Conservation (phyloP, 768 basidiomycete genomes). For the Pisolithus sp. region DNA sequence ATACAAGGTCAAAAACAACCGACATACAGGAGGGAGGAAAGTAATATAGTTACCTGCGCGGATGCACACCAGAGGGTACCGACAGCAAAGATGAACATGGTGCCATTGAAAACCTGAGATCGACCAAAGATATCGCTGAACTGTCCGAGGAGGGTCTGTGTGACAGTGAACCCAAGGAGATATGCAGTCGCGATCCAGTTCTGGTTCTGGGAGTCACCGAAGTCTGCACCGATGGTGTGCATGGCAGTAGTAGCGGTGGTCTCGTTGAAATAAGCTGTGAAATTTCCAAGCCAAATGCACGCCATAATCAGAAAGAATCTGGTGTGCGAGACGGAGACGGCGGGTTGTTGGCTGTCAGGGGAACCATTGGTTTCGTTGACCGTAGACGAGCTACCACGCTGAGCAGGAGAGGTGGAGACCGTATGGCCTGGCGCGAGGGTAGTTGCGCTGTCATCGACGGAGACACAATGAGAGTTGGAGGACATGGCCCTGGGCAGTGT, state of each 20-base stretch:
- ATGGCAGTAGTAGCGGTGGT: slow-evolving; percentile 31
- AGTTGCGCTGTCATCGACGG: slow-evolving; percentile 24
- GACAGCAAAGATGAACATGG: slow-evolving; percentile 29
- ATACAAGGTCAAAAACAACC: slow-evolving; percentile 4
- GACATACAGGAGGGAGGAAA: neutral
- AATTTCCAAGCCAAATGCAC: slow-evolving; percentile 30
- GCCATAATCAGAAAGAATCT: slow-evolving; percentile 30
- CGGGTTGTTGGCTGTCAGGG: slow-evolving; percentile 13
- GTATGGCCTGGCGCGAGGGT: slow-evolving; percentile 14
- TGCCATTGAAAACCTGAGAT: slow-evolving; percentile 27
- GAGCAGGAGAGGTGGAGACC: neutral
- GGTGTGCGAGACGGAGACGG: slow-evolving; percentile 22
- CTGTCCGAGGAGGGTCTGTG: slow-evolving; percentile 28
- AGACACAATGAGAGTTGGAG: slow-evolving; percentile 27
- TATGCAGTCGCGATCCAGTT: slow-evolving; percentile 32
- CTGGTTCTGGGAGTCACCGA: slow-evolving; percentile 24
- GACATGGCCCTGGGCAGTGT: slow-evolving; percentile 11
- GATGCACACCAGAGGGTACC: slow-evolving; percentile 30
- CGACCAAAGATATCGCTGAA: slow-evolving; percentile 33
- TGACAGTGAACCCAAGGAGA: slow-evolving; percentile 31
- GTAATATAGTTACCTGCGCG: slow-evolving; percentile 18
- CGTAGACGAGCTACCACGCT: neutral
- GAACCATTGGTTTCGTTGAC: neutral
- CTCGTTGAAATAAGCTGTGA: slow-evolving; percentile 31
- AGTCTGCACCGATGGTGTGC: slow-evolving; percentile 28